Base-by-base conservation (phyloP, 2,329 filamentous ascomycete genomes). In the Phialophora verrucosa region DNA sequence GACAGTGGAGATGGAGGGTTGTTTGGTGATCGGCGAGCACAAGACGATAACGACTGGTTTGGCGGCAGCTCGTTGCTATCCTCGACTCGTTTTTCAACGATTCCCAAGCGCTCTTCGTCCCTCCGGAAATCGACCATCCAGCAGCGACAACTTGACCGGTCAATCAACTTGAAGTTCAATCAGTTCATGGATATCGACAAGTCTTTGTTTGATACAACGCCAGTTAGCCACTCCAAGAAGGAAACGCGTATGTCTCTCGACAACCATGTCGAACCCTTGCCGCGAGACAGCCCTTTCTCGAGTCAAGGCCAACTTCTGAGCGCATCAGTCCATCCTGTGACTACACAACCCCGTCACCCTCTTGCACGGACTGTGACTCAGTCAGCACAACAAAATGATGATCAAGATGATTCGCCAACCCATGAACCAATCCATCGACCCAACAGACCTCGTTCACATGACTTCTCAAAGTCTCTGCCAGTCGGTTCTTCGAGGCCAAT, bases 121-220 rank as follows among this genome's bases (percentile, higher is more conserved):
- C 81, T 97, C 57, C 86, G 94, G 66, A 93, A 90, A 76, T 96
- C 93, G 2, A 97, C 94, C 0, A 79, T 97, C 27, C 92, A 96
- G 75, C 93, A 97, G 77, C 89, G 94, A 49, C 86, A 91, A 69
- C 85, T 87, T 50, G 89, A 91, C 47, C 86, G 90, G 63, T 88
- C 72, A 71, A 76, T 65, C 74, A 78, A 67, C 68, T 78, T 63
- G 75, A 75, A 70, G 70, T 74, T 70, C 51, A 72, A 63, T 63
- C 72, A 66, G 73, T 74, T 66, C 73, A 78, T 67, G 66, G 74
- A 69, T 20, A 70, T 63, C 32, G 89, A 91, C 63, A 82, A 84
- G 32, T 66, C 65, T 11, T 70, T 67, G 67, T 61, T 66, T 3
- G 70, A 72, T 32, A 80, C 85, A 3, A 82, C 87, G 0, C 85